A percentile compares a stretch with the other conserved stretches of the same genome.
Conservation (phyloP, 257 asterid genomes). For the Haberlea rhodopensis region DNA sequence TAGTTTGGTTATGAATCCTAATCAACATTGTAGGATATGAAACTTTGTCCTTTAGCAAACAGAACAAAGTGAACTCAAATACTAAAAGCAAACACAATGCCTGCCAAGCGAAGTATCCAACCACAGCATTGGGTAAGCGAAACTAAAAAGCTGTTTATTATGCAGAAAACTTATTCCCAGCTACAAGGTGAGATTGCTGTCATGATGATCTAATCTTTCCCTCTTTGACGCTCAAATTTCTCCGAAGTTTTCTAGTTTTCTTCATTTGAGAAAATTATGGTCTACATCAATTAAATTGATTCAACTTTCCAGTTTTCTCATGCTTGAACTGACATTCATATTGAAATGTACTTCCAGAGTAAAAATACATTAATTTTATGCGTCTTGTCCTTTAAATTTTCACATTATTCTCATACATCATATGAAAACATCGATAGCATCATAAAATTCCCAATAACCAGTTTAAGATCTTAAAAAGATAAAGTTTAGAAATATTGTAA, state of each 20-base stretch:
- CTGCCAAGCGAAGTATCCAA: not conserved
- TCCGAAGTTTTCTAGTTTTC: slow-evolving; percentile 3
- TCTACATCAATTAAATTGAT: slow-evolving; percentile 8
- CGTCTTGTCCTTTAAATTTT: slow-evolving; percentile 10
- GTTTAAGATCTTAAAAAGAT: slow-evolving; percentile 16
- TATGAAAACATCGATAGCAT: not conserved
- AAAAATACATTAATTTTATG: slow-evolving; percentile 16
- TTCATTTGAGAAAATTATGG: no score
- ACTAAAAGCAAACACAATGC: not conserved
- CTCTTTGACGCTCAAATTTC: slow-evolving; percentile 18
- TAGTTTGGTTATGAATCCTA: slow-evolving; percentile 10
- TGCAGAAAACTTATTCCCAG: no score
- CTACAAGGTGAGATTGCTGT: no score
- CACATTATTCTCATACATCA: slow-evolving; percentile 5
- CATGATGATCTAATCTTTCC: slow-evolving; percentile 14
- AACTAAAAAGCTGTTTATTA: no score
- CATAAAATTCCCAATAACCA: slow-evolving; percentile 6
- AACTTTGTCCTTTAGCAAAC: slow-evolving; percentile 15
- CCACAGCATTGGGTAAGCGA: not conserved
- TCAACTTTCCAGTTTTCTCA: slow-evolving; percentile 13
- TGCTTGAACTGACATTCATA: not conserved
- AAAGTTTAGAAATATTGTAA: slow-evolving; percentile 4
- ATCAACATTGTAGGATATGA: slow-evolving; percentile 2
- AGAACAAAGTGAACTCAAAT: not conserved
- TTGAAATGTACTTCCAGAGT: not conserved